A percentile compares a stretch with the other conserved stretches of the same genome.
Evolutionary conservation across 2,329 filamentous ascomycete species (phyloP).

Genomic region (Fusarium pininemorale): DNA sequence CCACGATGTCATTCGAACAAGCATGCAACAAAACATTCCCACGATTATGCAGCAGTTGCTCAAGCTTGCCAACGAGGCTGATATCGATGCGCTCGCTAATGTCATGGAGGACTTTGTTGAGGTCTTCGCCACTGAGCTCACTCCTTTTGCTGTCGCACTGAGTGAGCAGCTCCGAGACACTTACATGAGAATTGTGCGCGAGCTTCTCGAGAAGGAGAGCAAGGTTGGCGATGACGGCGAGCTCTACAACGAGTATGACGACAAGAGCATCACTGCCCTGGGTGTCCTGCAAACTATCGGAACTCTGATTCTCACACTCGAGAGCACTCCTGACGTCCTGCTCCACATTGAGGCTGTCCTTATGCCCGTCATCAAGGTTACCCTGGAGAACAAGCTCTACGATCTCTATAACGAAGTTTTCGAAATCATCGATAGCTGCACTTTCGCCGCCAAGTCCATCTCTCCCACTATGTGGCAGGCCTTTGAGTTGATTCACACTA

Average conservation of each 20-base stretch:
- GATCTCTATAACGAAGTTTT: constrained; percentile 98
- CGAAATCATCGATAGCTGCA: constrained; percentile 99
- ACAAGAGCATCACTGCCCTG: constrained; percentile 97
- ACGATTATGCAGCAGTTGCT: constrained; percentile 99
- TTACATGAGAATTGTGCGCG: constrained; percentile 90
- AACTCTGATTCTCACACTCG: constrained; percentile 93
- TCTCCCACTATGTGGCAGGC: constrained; percentile 98
- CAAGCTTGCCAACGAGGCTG: constrained; percentile 96
- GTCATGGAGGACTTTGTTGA: constrained; percentile 99
- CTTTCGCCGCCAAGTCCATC: constrained; percentile 95
- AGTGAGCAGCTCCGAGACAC: constrained; percentile 97
- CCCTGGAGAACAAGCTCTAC: constrained; percentile 96
- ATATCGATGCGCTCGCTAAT: constrained; percentile 95
- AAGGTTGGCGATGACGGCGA: constrained; percentile 80
- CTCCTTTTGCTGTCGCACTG: constrained; percentile 94
- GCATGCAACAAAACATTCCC: constrained; percentile 97
- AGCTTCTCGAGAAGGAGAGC: constrained; percentile 88
- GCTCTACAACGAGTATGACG: constrained; percentile 90
- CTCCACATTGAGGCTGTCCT: constrained; percentile 93
- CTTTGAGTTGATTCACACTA: constrained; percentile 95
- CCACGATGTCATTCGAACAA: constrained; percentile 90
- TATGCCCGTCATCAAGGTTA: constrained; percentile 97
- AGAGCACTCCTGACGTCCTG: constrained; percentile 96
- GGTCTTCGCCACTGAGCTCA: constrained; percentile 96
- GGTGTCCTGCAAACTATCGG: constrained; percentile 98